Conservation (phyloP, 139 green algal genomes). For the Marvania coccoides region DNA sequence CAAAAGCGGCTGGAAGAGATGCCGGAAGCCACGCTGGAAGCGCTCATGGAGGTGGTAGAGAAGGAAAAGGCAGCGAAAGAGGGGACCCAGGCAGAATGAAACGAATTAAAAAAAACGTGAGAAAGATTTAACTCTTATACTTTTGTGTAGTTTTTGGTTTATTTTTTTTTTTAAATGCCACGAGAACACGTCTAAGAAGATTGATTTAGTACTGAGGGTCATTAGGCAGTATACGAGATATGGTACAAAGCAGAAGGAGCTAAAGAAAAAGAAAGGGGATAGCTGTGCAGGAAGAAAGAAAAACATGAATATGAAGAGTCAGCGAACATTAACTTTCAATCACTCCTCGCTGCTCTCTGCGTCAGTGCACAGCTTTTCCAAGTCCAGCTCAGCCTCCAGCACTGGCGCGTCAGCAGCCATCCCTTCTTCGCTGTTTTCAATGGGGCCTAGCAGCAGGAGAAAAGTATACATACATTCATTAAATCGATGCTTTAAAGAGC, state of each 20-base stretch:
- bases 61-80: conserved; percentile 10
- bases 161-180: no score
- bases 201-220: neutral
- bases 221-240: neutral
- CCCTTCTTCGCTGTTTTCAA: conserved; percentile 37
- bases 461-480: neutral
- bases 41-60: conserved; percentile 28
- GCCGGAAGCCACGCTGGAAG: conserved; percentile 57
- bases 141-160: no score
- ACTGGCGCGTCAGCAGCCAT: conserved; percentile 32
- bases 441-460: conserved; percentile 16
- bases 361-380: conserved; percentile 21
- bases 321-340: neutral
- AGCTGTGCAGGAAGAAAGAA: neutral
- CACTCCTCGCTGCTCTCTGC: neutral
- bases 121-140: no score
- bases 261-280: neutral
- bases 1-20: conserved; percentile 92
- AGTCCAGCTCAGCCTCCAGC: conserved; percentile 43
- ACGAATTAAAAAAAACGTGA: neutral
- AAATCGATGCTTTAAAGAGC: neutral
- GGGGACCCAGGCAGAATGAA: neutral
- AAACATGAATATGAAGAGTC: neutral
- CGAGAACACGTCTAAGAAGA: neutral
- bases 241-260: neutral